Base-by-base conservation (phyloP, 2,329 filamentous ascomycete genomes). In the Fusarium sublunatum region DNA sequence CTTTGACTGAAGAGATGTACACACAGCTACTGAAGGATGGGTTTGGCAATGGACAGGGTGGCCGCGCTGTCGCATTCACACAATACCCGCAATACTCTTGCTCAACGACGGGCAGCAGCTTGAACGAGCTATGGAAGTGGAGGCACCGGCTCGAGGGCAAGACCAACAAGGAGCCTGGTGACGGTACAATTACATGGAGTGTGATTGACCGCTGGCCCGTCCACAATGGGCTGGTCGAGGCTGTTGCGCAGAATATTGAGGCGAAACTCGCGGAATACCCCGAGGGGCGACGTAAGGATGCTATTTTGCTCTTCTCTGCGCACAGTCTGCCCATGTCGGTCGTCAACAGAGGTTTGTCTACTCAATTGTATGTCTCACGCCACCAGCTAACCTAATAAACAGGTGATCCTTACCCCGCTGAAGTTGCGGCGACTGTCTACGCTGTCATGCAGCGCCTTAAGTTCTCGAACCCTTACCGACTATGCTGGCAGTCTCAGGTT, bases 71-170 rank as follows among this genome's bases (percentile, higher is more conserved):
- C 5, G 95, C 95, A 2, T 99, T 99, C 74, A 97, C 94, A 26
- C 95, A 99, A 77, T 99, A 99, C 72, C 95, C 95, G 3, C 95
- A 99, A 76, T 99, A 99, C 78, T 97, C 92, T 19, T 99, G 96
- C 80, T 97, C 93, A 19, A 99, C 95, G 2, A 99, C 95, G 0
- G 95, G 95, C 22, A 97, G 92, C 76, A 97, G 92, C 62, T 79
- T 99, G 54, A 99, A 99, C 72, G 95, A 99, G 79, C 80, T 99
- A 32, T 99, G 95, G 95, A 97, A 96, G 79, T 97, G 93, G 93
- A 86, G 93, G 63, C 91, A 92, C 72, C 83, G 92, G 62, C 79
- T 99, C 49, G 93, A 98, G 76, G 92, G 91, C 35, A 93, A 92
- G 76, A 81, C 83, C 39, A 83, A 78, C 3, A 79, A 81, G 39